A percentile compares a stretch with the other conserved stretches of the same genome.
Conservation (phyloP, 1,284 basidiomycete species). For the Marasmius oreades region DNA sequence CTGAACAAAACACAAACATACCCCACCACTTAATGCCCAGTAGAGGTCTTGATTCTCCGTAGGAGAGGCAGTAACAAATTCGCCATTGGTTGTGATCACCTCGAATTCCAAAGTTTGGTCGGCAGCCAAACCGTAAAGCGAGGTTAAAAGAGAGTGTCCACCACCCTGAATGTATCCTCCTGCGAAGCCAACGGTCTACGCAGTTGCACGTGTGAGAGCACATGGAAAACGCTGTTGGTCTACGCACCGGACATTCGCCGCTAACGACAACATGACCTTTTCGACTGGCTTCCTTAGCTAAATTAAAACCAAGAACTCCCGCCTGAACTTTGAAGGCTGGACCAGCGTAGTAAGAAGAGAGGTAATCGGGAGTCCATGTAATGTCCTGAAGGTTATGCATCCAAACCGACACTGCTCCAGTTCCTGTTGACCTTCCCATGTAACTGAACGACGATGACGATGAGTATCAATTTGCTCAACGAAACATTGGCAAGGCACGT, state of each 20-base stretch:
- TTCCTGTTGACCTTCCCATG: conserved; percentile 21
- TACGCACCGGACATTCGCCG: conserved; percentile 23
- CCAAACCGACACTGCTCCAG: conserved; percentile 19
- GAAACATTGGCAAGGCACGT: not conserved
- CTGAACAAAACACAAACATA: conserved; percentile 4
- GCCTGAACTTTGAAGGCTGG: conserved; percentile 16
- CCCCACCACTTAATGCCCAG: conserved; percentile 5
- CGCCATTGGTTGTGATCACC: not conserved
- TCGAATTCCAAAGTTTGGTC: conserved; percentile 1
- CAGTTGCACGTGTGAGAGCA: not conserved
- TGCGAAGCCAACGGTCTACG: conserved; percentile 14
- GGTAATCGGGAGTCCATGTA: conserved; percentile 15
- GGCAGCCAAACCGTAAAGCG: conserved; percentile 2
- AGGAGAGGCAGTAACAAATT: not conserved
- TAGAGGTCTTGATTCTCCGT: conserved; percentile 1
- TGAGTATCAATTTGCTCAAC: not conserved
- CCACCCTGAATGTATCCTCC: conserved; percentile 12
- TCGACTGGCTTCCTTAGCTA: conserved; percentile 15
- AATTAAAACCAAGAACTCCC: conserved; percentile 14
- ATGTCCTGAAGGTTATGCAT: conserved; percentile 19
- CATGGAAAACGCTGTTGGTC: not conserved
- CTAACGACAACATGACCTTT: conserved; percentile 17
- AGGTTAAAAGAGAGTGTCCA: conserved; percentile 2
- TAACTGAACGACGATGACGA: conserved; percentile 9
- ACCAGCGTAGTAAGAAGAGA: conserved; percentile 12